A percentile compares a stretch with the other conserved stretches of the same genome.
These are phyloP conservation scores for Ricinus communis DNA, from an alignment of 345 rosid species.

Conservation along the genomic window DNA sequence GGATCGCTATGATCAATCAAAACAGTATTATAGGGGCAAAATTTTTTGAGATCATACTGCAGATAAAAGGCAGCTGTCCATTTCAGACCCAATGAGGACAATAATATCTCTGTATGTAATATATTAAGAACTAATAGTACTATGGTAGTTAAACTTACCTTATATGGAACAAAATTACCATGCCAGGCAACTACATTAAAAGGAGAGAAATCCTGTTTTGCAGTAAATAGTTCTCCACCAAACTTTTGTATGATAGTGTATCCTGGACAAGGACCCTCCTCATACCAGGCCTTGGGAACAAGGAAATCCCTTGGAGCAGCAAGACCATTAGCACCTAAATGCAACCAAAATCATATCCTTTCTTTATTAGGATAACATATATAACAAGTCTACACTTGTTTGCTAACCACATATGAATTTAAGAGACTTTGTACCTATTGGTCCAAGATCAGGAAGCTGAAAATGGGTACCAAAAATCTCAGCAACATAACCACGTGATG, in stretches of 20 bases:
- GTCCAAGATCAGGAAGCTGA: constrained; percentile 99
- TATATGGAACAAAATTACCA: constrained; percentile 91
- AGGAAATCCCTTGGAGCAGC: constrained; percentile 92
- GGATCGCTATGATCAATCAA: constrained; percentile 91
- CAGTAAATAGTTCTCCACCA: constrained; percentile 85
- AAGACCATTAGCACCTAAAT: constrained; percentile 91
- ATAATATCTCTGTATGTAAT: not conserved
- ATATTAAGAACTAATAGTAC: constrained; percentile 6
- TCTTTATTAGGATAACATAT: not conserved
- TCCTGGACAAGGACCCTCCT: constrained; percentile 60
- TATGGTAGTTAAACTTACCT: constrained; percentile 42
- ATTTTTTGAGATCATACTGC: constrained; percentile 89
- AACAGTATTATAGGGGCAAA: constrained; percentile 94
- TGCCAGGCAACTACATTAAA: constrained; percentile 98
- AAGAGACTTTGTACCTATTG: constrained; percentile 64
- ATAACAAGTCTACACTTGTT: not conserved
- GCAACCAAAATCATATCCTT: constrained; percentile 14
- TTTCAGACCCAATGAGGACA: not conserved
- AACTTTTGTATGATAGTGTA: constrained; percentile 77
- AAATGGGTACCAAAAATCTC: constrained; percentile 91
- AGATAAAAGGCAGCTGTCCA: constrained; percentile 11
- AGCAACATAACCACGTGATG: constrained; percentile 86
- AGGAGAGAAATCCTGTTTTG: constrained; percentile 94
- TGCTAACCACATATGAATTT: not conserved
- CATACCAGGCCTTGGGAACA: constrained; percentile 83